phyloP scores from a whole-genome alignment of 768 basidiomycete genomes.

The Piloderma croceum region DNA sequence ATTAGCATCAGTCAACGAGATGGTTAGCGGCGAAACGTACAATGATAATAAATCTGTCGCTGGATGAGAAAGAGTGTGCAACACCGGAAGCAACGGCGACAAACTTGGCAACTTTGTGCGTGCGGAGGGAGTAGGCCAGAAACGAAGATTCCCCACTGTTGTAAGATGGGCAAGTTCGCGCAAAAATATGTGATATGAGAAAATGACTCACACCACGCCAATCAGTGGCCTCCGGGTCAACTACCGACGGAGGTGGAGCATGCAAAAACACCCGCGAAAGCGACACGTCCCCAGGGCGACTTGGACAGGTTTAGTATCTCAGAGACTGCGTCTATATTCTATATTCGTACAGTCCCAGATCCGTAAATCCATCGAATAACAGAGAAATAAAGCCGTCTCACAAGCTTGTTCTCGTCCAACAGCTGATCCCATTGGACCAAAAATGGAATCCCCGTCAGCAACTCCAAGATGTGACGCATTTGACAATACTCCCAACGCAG shows the following conservation, averaged over 20 bases:
- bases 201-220: conserved; percentile 28
- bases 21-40: conserved; percentile 35
- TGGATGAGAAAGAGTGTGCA: conserved; percentile 40
- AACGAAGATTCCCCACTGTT: conserved; percentile 20
- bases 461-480: too few relatives aligned
- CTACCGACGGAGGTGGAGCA: conserved; percentile 13
- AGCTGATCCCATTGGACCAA: too few relatives aligned
- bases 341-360: conserved; percentile 59
- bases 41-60: conserved; percentile 46
- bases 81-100: conserved; percentile 35
- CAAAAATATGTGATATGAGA: neutral
- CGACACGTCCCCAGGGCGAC: conserved; percentile 25
- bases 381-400: conserved; percentile 41
- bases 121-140: conserved; percentile 40
- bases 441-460: too few relatives aligned
- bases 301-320: conserved; percentile 50
- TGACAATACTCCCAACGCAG: neutral
- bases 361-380: conserved; percentile 45
- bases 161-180: conserved; percentile 14
- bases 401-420: too few relatives aligned
- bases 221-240: conserved; percentile 31
- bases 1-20: conserved; percentile 2
- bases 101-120: conserved; percentile 46
- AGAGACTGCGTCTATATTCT: conserved; percentile 39
- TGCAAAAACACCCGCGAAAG: conserved; percentile 40